Conservation (phyloP, 768 basidiomycete genomes). For the Auricularia auricula-judae region DNA sequence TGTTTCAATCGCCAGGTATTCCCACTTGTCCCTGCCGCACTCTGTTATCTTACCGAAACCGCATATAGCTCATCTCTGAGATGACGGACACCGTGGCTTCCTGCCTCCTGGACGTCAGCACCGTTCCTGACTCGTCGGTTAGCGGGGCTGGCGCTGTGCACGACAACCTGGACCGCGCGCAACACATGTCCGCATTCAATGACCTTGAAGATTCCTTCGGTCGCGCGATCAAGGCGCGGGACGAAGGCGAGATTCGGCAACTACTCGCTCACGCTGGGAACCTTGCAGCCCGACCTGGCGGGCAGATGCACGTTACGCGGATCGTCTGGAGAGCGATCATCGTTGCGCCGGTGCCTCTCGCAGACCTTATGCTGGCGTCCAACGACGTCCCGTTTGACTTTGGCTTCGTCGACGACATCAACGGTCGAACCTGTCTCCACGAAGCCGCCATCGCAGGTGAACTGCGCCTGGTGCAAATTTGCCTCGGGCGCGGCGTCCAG, state of each 20-base stretch:
- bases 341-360: conserved; percentile 63
- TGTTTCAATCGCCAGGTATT: conserved; percentile 87
- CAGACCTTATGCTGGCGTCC: conserved; percentile 62
- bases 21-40: conserved; percentile 1
- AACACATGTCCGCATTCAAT: conserved; percentile 61
- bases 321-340: conserved; percentile 90
- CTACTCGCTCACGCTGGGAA: conserved; percentile 61
- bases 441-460: conserved; percentile 84
- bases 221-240: conserved; percentile 57
- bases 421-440: conserved; percentile 86
- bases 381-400: conserved; percentile 72
- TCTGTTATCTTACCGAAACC: neutral
- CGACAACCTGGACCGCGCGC: conserved; percentile 52
- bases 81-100: conserved; percentile 85
- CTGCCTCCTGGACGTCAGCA: conserved; percentile 68
- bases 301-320: conserved; percentile 66
- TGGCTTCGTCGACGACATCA: conserved; percentile 91
- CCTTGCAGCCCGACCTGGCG: conserved; percentile 45
- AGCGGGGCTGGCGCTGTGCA: conserved; percentile 72
- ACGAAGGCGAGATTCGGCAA: conserved; percentile 51
- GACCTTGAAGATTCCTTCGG: conserved; percentile 84
- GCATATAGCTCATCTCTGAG: conserved; percentile 76
- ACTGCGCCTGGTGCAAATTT: conserved; percentile 65
- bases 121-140: conserved; percentile 61
- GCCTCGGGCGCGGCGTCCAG: conserved; percentile 62